phyloP scores from a whole-genome alignment of 352 stramenopile genomes.

The Pythium dissotocum region DNA sequence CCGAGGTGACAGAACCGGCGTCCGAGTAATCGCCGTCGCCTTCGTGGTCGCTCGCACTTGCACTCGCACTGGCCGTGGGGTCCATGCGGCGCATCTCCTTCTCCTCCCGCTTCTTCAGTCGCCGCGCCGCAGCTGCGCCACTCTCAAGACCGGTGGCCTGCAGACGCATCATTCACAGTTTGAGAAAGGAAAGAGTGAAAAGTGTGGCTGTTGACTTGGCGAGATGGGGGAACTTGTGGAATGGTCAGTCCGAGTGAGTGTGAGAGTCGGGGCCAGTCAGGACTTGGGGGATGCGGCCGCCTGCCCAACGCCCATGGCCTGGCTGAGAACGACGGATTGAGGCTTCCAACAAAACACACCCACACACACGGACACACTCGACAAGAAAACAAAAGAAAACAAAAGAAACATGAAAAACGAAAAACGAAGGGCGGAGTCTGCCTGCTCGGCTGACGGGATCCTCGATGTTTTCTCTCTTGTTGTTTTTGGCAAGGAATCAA shows the following conservation, averaged over 20 bases:
- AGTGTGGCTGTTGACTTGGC: constrained; percentile 4
- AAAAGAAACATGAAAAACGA: neutral
- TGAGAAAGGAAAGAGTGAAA: no score
- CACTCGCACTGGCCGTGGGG: neutral
- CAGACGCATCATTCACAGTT: constrained; percentile 12
- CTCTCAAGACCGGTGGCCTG: constrained; percentile 20
- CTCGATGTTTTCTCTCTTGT: neutral
- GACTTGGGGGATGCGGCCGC: no score
- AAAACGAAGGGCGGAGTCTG: neutral
- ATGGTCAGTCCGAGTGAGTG: constrained; percentile 9
- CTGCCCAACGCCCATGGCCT: no score
- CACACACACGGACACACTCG: neutral
- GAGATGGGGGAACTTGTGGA: constrained; percentile 29
- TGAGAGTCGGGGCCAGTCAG: neutral
- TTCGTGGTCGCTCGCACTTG: constrained; percentile 1
- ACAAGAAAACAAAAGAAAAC: neutral
- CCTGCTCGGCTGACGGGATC: neutral
- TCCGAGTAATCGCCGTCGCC: constrained; percentile 2
- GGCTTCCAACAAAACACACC: no score
- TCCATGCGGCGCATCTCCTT: constrained; percentile 21
- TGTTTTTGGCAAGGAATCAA: neutral
- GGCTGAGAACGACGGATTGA: neutral
- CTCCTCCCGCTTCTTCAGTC: constrained; percentile 33
- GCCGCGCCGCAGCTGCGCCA: constrained; percentile 7
- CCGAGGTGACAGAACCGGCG: neutral